Base-by-base conservation (phyloP, 129 eudicot genomes). In the Helichrysum umbraculigerum region DNA sequence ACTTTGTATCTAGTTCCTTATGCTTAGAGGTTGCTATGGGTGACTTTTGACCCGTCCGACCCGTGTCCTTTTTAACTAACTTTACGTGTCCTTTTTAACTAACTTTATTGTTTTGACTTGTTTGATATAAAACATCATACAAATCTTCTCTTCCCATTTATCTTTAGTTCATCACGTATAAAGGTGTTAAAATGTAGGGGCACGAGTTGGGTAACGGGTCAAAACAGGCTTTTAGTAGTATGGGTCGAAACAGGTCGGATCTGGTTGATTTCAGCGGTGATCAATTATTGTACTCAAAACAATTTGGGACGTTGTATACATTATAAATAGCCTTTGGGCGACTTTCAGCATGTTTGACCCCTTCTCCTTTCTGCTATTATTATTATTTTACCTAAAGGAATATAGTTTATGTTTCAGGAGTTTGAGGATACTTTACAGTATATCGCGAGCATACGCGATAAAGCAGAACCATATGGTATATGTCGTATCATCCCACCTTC, bases 401-500 rank as follows among this genome's bases (percentile, higher is more conserved):
- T 28, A 70, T 42, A 51, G 51, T 17, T 51, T 63, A 29, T 15
- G 28, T 86, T 70, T 34, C 83, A 94, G 98, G 98, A 94, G 78
- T 94, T 88, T 68, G 83, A 91, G 77, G 90, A 94, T 81, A 84
- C 96, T 30, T 72, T 94, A 66, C 81, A 81, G 20, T 94, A 85
- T 82, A 94, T 94, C 33, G 83, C 81, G 50, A 88, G 89, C 82
- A 91, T 94, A 76, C 96, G 96, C 4, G 37, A 81, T 2, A 79
- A 79, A 81, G 98, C 98, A 39, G 97, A 91, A 80, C 78, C 50
- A 60, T 91, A 86, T 76, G 98, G 98, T 34, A 91, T 94, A 73
- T 94, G 98, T 62, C 98, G 98, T 30, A 91, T 91, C 39, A 83
- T 94, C 64, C 98, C 98, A 42, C 98, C 98, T 75, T 87, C 96